Base-by-base conservation (phyloP, 116 monocot genomes). In the Phalaenopsis hybrid region DNA sequence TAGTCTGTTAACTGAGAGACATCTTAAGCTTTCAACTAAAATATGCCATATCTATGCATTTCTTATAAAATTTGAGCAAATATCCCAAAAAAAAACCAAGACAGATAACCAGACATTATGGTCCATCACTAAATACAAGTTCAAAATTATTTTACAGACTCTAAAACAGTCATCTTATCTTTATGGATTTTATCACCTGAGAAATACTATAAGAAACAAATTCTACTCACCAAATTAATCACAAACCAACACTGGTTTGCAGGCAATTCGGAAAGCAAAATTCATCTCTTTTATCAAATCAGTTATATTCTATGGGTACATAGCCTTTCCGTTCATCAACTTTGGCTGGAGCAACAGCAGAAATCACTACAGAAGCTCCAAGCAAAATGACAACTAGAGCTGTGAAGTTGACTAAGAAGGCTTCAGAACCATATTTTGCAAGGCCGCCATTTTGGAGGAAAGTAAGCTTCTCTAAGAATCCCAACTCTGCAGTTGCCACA, bases 381-480 rank as follows among this genome's bases (percentile, higher is more conserved):
- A 99, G 58, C 5, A 99, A 68, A 43, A 95, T 72, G 46, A 99
- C 93, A 2, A 91, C 57, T n/a, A 99, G 85, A 31, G 95, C 98
- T n/a, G 90, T 98, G 88, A 85, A 95, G 78, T 99, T 99, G 4
- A 99, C 99, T 83, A 95, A 80, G 81, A 91, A 91, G 34, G 99
- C 93, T 82, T 99, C 99, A 6, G 90, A 17, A 16, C 99, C 87
- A 46, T 93, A 95, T 61, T 95, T 95, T 72, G 48, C 80, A 23
- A 99, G 79, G 21, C 92, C 95, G 8, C 81, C 51, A 83, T 12
- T 91, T 79, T 99, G 76, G n/a, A 99, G 92, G 83, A 99, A 93
- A 5, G 99, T 99, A 79, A 99, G 88, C 79, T 99, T 99, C 88
- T 99, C 95, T 25, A 95, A 85, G 58, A 99, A 92, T 0, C 98